Evolutionary conservation across 106 monocot genomes (phyloP).

Genomic region (Acanthochlamys bracteata): DNA sequence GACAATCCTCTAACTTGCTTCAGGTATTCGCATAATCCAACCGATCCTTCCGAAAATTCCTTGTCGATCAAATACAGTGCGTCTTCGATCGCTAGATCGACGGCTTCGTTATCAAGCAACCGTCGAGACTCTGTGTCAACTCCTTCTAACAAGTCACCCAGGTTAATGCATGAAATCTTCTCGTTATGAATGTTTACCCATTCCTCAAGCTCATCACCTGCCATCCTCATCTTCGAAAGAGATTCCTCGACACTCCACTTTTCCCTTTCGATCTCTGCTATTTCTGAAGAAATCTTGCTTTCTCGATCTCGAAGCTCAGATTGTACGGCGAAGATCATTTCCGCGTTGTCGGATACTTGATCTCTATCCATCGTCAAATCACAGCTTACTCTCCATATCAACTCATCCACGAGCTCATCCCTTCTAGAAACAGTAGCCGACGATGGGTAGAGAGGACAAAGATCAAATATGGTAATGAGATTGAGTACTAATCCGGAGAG

Average conservation of each 20-base stretch:
- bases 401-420: too few species aligned
- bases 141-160: constrained; percentile 10
- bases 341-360: too few species aligned
- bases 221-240: not conserved
- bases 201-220: not conserved
- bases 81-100: constrained; percentile 18
- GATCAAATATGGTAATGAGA: constrained; percentile 15
- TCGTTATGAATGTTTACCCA: constrained; percentile 14
- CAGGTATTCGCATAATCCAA: constrained; percentile 12
- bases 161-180: too few species aligned
- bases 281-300: not conserved
- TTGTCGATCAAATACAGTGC: not conserved
- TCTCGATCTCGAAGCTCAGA: constrained; percentile 4
- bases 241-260: not conserved
- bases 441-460: constrained; percentile 1
- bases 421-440: too few species aligned
- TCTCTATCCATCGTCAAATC: too few species aligned
- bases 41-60: constrained; percentile 4
- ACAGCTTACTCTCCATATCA: too few species aligned
- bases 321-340: not conserved
- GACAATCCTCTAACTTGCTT: constrained; percentile 28
- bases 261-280: constrained; percentile 12
- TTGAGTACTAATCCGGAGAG: constrained; percentile 23
- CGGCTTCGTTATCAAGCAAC: constrained; percentile 14
- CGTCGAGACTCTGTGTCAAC: not conserved